Percentiles rank a stretch among this genome's conserved stretches.
Evolutionary conservation across 164 flowering plant genomes (phyloP).

Genomic region (Vitis amurensis): DNA sequence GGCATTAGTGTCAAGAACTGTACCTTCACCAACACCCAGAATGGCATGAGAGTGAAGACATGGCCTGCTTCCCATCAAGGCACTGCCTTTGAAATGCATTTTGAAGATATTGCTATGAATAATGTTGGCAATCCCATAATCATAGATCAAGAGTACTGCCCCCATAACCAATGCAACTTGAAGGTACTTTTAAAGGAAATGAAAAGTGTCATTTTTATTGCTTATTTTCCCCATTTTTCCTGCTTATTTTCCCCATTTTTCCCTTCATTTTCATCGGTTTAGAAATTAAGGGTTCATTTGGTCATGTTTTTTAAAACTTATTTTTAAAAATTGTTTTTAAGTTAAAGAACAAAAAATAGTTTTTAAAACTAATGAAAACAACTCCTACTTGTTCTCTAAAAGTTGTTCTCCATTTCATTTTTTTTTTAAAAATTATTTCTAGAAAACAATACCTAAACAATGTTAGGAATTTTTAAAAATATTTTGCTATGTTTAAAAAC

Average conservation of each 20-base stretch:
- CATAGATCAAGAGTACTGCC: conserved; percentile 35
- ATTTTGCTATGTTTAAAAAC: no score
- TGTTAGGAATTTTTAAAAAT: no score
- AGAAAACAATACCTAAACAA: no score
- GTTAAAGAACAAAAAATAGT: no score
- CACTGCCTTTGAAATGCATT: conserved; percentile 10
- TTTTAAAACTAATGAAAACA: no score
- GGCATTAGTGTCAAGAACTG: conserved; percentile 16
- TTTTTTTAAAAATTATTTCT: no score
- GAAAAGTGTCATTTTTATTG: neutral
- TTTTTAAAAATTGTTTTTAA: no score
- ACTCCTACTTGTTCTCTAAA: no score
- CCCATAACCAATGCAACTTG: conserved; percentile 1
- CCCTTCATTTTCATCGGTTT: neutral
- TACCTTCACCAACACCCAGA: conserved; percentile 3
- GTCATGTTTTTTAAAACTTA: no score
- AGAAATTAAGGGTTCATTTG: no score
- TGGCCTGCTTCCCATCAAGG: conserved; percentile 6
- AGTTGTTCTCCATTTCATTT: no score
- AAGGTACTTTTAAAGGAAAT: conserved; percentile 4
- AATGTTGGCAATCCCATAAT: conserved; percentile 25
- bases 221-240: neutral
- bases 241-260: neutral
- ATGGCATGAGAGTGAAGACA: conserved; percentile 29
- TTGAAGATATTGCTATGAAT: conserved; percentile 11